A percentile compares a stretch with the other conserved stretches of the same genome.
These are phyloP conservation scores for Wickerhamomyces sydowiorum DNA, from an alignment of 805 yeast genomes.

Conservation along the genomic window DNA sequence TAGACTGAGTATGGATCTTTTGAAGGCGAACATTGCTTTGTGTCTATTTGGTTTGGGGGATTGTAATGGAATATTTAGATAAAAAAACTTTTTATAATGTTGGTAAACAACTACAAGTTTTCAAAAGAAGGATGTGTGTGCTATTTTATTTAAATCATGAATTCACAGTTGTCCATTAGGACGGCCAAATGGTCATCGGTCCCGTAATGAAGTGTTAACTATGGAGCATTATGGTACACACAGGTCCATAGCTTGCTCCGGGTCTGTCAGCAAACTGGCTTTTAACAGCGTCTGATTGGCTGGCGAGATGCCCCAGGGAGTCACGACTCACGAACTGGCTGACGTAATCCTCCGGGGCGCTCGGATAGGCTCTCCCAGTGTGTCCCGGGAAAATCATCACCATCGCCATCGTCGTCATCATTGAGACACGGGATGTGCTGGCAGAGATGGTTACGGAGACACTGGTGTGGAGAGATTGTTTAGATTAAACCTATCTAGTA, in stretches of 20 bases:
- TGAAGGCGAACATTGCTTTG: constrained; percentile 1
- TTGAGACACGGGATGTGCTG: too few relatives aligned
- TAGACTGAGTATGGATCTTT: not conserved
- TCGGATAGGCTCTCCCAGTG: not conserved
- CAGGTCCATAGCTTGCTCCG: constrained; percentile 5
- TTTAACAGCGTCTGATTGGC: constrained; percentile 11
- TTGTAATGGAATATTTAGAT: not conserved
- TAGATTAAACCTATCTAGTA: too few relatives aligned
- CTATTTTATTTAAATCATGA: not conserved
- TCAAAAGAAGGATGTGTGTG: constrained; percentile 3
- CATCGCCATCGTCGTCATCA: too few relatives aligned
- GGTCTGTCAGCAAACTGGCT: constrained; percentile 10
- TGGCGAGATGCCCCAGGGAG: not conserved
- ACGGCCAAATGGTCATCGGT: constrained; percentile 13
- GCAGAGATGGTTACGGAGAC: too few relatives aligned
- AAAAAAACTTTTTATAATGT: too few relatives aligned
- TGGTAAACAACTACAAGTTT: constrained; percentile 1
- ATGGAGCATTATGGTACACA: constrained; percentile 4
- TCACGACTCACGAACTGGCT: too few relatives aligned
- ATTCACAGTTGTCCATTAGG: not conserved
- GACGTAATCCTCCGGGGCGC: too few relatives aligned
- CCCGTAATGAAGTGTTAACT: constrained; percentile 8
- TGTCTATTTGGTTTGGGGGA: not conserved
- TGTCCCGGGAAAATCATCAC: not conserved
- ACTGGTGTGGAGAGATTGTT: too few relatives aligned